Evolutionary conservation across 805 yeast genomes (phyloP).

Genomic region (Myxozyma nipponensis): DNA sequence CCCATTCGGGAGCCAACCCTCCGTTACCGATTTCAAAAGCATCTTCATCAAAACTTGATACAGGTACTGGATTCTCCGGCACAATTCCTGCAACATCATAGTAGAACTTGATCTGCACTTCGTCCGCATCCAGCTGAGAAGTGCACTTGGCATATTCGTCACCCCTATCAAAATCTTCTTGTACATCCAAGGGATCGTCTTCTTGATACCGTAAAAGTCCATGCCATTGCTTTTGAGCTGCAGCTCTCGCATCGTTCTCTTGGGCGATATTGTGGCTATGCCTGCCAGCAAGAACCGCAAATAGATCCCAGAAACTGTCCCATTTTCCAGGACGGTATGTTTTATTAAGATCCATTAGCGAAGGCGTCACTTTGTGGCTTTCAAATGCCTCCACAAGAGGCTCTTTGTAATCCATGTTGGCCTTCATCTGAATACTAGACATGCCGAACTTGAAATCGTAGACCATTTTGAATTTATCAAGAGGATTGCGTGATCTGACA

Average conservation of each 20-base stretch:
- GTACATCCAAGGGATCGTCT: slow-evolving; percentile 38
- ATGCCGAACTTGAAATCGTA: slow-evolving; percentile 47
- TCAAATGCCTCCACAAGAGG: slow-evolving; percentile 17
- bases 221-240: slow-evolving; percentile 51
- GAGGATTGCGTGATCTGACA: slow-evolving; percentile 38
- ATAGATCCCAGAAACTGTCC: slow-evolving; percentile 16
- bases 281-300: slow-evolving; percentile 10
- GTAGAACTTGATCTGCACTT: slow-evolving; percentile 53
- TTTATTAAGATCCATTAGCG: slow-evolving; percentile 1
- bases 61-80: slow-evolving; percentile 40
- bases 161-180: slow-evolving; percentile 35
- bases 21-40: slow-evolving; percentile 51
- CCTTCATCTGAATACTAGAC: slow-evolving; percentile 59
- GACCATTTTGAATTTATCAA: slow-evolving; percentile 56
- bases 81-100: slow-evolving; percentile 71
- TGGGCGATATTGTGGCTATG: not conserved
- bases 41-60: slow-evolving; percentile 23
- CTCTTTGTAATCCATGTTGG: slow-evolving; percentile 62
- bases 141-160: slow-evolving; percentile 83
- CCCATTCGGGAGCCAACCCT: slow-evolving; percentile 56
- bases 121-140: slow-evolving; percentile 58
- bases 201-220: slow-evolving; percentile 72
- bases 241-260: not conserved
- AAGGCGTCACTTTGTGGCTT: not conserved
- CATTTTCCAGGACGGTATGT: slow-evolving; percentile 4